A percentile compares a stretch with the other conserved stretches of the same genome.
phyloP scores from a whole-genome alignment of 495 filamentous ascomycete genomes.

The Talaromyces ruber region DNA sequence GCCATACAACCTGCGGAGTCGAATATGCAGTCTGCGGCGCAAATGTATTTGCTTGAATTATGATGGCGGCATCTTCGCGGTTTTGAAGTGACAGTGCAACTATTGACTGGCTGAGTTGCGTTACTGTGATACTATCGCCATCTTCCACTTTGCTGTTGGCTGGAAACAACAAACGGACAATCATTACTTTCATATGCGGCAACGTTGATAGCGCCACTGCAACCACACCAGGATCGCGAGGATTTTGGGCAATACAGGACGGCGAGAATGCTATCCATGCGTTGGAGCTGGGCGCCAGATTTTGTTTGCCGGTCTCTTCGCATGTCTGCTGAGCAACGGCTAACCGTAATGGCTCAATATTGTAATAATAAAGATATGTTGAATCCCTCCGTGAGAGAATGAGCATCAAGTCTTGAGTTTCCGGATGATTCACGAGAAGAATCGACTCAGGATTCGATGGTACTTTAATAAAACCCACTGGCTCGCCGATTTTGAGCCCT shows the following conservation, averaged over 20 bases:
- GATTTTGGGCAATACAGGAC: constrained; percentile 47
- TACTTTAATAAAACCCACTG: constrained; percentile 40
- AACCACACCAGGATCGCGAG: constrained; percentile 43
- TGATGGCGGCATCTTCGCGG: constrained; percentile 51
- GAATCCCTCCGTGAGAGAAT: constrained; percentile 53
- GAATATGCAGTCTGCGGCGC: constrained; percentile 62
- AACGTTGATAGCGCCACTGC: constrained; percentile 55
- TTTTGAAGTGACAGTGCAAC: constrained; percentile 42
- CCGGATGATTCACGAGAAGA: constrained; percentile 42
- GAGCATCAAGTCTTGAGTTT: constrained; percentile 35
- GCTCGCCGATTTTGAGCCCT: constrained; percentile 20
- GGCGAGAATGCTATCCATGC: constrained; percentile 59
- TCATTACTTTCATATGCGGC: constrained; percentile 59
- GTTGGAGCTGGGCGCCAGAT: constrained; percentile 56
- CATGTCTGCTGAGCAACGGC: constrained; percentile 16
- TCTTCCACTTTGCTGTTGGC: constrained; percentile 8
- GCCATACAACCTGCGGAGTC: constrained; percentile 56
- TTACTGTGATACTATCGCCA: constrained; percentile 9
- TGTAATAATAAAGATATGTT: constrained; percentile 53
- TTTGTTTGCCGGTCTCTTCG: constrained; percentile 43
- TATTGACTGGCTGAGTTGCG: constrained; percentile 43
- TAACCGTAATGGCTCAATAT: constrained; percentile 16
- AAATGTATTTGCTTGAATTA: constrained; percentile 49
- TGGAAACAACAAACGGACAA: constrained; percentile 52
- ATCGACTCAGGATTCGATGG: constrained; percentile 55